Evolutionary conservation across 192 early-diverging fungal genomes (phyloP).

Genomic region (Podochytrium sp.): DNA sequence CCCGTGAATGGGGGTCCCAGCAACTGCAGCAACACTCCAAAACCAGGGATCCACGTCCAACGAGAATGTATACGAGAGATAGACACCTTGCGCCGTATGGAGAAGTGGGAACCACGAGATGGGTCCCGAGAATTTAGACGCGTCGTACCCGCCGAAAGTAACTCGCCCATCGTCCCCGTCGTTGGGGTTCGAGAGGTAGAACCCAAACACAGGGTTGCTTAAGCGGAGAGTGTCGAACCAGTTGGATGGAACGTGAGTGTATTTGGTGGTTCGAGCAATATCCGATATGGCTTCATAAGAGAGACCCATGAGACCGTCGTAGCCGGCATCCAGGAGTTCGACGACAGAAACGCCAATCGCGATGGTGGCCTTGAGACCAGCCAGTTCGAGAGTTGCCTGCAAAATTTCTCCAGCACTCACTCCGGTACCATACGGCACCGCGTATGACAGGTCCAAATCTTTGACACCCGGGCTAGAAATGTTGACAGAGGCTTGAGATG

Average conservation of each 20-base stretch:
- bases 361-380: conserved; percentile 11
- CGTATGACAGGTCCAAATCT: conserved; percentile 18
- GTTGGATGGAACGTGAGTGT: conserved; percentile 17
- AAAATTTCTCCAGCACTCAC: conserved; percentile 10
- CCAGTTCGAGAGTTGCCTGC: conserved; percentile 24
- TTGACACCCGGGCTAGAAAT: conserved; percentile 1
- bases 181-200: conserved; percentile 48
- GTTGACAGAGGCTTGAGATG: neutral
- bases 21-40: neutral
- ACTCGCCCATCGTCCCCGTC: conserved; percentile 52
- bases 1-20: neutral
- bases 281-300: conserved; percentile 24
- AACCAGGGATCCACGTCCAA: neutral
- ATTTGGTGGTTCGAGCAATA: conserved; percentile 20
- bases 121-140: conserved; percentile 46
- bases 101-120: conserved; percentile 41
- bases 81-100: neutral
- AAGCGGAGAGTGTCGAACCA: conserved; percentile 40
- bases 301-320: conserved; percentile 40
- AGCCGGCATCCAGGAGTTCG: no score
- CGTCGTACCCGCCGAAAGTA: conserved; percentile 57
- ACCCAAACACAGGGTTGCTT: conserved; percentile 43
- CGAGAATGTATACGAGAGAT: neutral
- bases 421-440: conserved; percentile 28
- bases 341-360: conserved; percentile 19